phyloP scores from a whole-genome alignment of 176 grass and related monocot species.

The sorghum (Sorghum bicolor) region DNA sequence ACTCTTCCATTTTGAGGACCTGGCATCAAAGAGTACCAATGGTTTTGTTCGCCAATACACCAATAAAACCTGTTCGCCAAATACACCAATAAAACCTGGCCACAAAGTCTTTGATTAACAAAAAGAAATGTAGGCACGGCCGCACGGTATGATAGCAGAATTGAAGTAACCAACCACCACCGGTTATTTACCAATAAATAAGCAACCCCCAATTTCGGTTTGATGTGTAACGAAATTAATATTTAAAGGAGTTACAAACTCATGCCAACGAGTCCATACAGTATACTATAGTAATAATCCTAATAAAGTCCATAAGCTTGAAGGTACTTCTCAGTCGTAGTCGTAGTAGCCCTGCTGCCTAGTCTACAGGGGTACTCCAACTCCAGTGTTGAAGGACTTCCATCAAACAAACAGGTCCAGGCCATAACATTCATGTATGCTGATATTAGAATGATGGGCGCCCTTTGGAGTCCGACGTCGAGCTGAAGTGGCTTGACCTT shows the following conservation, averaged over 20 bases:
- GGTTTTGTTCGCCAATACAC: neutral
- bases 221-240: neutral
- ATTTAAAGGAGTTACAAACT: neutral
- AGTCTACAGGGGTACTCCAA: neutral
- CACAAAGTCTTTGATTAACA: no score
- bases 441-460: slow-evolving; percentile 34
- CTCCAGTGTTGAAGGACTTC: neutral
- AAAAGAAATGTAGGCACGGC: neutral
- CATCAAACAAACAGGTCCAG: neutral
- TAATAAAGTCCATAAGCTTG: slow-evolving; percentile 16
- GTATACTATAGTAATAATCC: neutral
- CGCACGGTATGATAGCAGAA: neutral
- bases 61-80: neutral
- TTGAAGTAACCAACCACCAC: neutral
- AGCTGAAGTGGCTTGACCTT: slow-evolving; percentile 63
- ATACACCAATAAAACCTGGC: neutral
- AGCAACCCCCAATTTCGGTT: neutral
- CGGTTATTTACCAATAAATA: neutral
- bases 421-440: neutral
- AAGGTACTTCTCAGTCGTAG: neutral
- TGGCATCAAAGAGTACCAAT: neutral
- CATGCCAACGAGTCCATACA: neutral
- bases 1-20: neutral
- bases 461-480: slow-evolving; percentile 44
- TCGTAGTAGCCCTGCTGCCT: neutral